These are phyloP conservation scores for Geosmithia flava DNA, from an alignment of 2,329 filamentous ascomycete species.

Conservation along the genomic window DNA sequence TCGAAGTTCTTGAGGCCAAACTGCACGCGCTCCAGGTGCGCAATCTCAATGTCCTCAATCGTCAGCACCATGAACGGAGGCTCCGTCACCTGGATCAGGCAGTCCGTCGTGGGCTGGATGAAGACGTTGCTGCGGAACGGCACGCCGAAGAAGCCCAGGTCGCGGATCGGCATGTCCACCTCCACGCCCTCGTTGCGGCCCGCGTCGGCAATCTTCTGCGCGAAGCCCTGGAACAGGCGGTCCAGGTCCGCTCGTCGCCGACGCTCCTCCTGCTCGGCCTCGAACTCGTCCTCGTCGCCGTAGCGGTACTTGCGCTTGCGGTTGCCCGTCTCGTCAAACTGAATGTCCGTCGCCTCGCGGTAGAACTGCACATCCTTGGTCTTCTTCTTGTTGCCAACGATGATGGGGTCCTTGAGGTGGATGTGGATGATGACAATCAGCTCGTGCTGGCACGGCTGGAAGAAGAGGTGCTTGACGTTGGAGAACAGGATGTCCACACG, in stretches of 20 bases:
- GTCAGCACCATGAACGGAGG: slow-evolving; percentile 95
- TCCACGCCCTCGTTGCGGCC: slow-evolving; percentile 82
- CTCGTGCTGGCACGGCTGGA: slow-evolving; percentile 93
- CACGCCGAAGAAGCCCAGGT: slow-evolving; percentile 93
- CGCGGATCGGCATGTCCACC: slow-evolving; percentile 93
- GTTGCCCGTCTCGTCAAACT: slow-evolving; percentile 97
- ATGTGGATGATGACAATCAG: slow-evolving; percentile 97
- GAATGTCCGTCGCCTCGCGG: slow-evolving; percentile 93
- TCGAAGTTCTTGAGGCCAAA: slow-evolving; percentile 99
- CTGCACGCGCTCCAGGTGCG: slow-evolving; percentile 88
- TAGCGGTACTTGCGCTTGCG: slow-evolving; percentile 95
- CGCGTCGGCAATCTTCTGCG: slow-evolving; percentile 94
- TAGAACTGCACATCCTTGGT: slow-evolving; percentile 99
- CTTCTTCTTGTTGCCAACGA: slow-evolving; percentile 95
- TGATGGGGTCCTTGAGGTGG: slow-evolving; percentile 94
- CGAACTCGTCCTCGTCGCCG: slow-evolving; percentile 96
- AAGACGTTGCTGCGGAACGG: slow-evolving; percentile 92
- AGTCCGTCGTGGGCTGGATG: slow-evolving; percentile 93
- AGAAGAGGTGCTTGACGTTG: slow-evolving; percentile 97
- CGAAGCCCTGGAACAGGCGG: slow-evolving; percentile 89
- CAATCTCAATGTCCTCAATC: slow-evolving; percentile 89
- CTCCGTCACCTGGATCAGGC: slow-evolving; percentile 91
- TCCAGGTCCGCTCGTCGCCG: slow-evolving; percentile 84
- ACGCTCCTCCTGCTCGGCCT: slow-evolving; percentile 94
- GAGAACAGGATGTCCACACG: slow-evolving; percentile 91